These are phyloP conservation scores for Cryphonectria radicalis DNA, from an alignment of 2,329 filamentous ascomycete species.

Conservation along the genomic window DNA sequence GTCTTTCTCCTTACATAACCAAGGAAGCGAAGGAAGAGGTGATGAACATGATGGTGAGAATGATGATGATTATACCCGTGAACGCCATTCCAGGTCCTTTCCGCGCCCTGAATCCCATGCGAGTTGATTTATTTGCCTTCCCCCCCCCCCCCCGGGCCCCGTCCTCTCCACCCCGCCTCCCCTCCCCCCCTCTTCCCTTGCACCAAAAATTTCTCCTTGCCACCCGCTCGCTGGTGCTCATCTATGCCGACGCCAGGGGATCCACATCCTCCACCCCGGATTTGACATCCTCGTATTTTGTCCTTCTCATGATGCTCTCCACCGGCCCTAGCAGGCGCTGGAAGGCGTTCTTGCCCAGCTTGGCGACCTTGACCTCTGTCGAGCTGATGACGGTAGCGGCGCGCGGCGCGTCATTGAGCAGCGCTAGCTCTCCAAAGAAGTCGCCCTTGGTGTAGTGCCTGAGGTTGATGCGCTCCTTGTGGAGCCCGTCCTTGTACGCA, in stretches of 20 bases:
- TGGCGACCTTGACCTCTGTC: slow-evolving; percentile 90
- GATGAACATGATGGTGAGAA: slow-evolving; percentile 5
- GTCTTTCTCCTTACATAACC: slow-evolving; percentile 25
- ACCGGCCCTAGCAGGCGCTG: slow-evolving; percentile 91
- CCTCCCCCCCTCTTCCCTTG: background rate
- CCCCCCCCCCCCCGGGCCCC: background rate
- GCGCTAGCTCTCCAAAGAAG: slow-evolving; percentile 93
- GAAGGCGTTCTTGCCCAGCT: slow-evolving; percentile 91
- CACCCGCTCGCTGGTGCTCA: slow-evolving; percentile 27
- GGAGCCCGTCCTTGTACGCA: slow-evolving; percentile 77
- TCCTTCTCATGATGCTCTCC: slow-evolving; percentile 90
- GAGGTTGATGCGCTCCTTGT: slow-evolving; percentile 59
- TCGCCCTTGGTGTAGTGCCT: slow-evolving; percentile 88
- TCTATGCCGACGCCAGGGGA: slow-evolving; percentile 55
- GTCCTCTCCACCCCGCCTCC: background rate
- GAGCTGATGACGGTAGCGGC: slow-evolving; percentile 85
- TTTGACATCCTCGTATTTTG: slow-evolving; percentile 63
- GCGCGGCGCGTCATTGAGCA: slow-evolving; percentile 91
- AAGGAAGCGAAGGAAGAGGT: slow-evolving; percentile 28
- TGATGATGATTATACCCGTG: slow-evolving; percentile 17
- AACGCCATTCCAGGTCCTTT: slow-evolving; percentile 28
- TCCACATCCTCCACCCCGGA: slow-evolving; percentile 70
- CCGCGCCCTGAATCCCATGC: slow-evolving; percentile 16
- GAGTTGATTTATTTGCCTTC: slow-evolving; percentile 15
- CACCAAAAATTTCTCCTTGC: slow-evolving; percentile 16